These are phyloP conservation scores for Botrytis aclada DNA, from an alignment of 2,329 filamentous ascomycete genomes.

Conservation along the genomic window DNA sequence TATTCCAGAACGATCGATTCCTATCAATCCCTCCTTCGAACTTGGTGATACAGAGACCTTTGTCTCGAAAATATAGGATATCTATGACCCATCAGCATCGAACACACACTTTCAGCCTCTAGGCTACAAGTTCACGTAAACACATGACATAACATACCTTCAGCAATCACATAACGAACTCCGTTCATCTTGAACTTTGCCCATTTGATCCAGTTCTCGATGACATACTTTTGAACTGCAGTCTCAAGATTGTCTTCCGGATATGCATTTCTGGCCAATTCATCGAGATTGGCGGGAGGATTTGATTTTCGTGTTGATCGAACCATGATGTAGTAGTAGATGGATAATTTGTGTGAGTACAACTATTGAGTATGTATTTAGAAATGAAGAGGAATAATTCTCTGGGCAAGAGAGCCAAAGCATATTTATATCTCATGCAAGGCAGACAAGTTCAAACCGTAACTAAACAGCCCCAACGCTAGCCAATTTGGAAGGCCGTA, in stretches of 20 bases:
- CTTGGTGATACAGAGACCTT: neutral
- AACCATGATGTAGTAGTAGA: neutral
- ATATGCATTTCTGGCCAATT: neutral
- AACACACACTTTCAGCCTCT: neutral
- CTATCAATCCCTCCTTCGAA: neutral
- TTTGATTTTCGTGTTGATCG: neutral
- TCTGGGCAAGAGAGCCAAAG: neutral
- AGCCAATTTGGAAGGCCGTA: no score
- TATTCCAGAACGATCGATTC: neutral
- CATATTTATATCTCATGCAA: neutral
- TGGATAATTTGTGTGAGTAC: fast-evolving
- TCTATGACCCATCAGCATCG: neutral
- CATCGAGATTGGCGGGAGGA: neutral
- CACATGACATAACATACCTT: neutral
- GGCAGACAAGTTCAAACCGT: no score
- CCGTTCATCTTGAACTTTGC: neutral
- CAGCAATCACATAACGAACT: neutral
- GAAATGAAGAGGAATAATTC: neutral
- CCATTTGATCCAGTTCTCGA: neutral
- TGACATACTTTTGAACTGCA: neutral
- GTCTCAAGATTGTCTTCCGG: neutral
- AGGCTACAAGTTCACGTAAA: neutral
- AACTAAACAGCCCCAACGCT: no score
- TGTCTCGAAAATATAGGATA: neutral
- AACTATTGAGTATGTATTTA: neutral